Conservation (phyloP, 2,329 filamentous ascomycete species). For the Alternaria sp. region DNA sequence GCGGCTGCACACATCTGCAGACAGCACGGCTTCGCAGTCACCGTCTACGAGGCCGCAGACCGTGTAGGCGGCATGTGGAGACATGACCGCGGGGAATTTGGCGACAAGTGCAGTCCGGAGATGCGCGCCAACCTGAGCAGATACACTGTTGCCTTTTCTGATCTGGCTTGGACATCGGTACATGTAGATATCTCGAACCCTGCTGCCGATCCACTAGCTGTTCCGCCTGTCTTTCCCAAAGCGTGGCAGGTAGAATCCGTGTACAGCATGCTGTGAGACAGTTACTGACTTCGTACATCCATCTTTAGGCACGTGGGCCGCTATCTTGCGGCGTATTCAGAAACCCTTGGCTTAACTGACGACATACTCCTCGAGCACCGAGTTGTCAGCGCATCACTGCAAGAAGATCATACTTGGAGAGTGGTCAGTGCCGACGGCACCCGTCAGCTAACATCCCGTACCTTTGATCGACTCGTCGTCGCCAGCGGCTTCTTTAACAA, state of each 20-base stretch:
- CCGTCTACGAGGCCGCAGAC: conserved; percentile 70
- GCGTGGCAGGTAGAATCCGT: conserved; percentile 68
- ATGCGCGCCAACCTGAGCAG: conserved; percentile 74
- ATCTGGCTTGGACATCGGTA: conserved; percentile 70
- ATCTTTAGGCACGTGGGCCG: conserved; percentile 57
- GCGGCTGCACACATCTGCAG: conserved; percentile 70
- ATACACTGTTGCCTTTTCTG: conserved; percentile 70
- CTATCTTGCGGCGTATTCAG: conserved; percentile 71
- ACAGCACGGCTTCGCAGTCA: conserved; percentile 69
- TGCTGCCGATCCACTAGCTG: neutral
- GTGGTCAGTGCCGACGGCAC: conserved; percentile 20
- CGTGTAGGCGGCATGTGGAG: conserved; percentile 83
- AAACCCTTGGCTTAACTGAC: conserved; percentile 61
- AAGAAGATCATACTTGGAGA: conserved; percentile 27
- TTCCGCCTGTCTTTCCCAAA: conserved; percentile 69
- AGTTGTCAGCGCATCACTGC: conserved; percentile 36
- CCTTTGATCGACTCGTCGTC: conserved; percentile 74
- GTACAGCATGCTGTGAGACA: neutral
- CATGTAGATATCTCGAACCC: conserved; percentile 42
- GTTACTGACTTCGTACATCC: neutral
- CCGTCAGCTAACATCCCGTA: conserved; percentile 13
- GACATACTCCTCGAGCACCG: conserved; percentile 58
- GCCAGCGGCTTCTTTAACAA: conserved; percentile 75
- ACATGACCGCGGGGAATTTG: conserved; percentile 48
- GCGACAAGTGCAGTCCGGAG: conserved; percentile 67